phyloP scores from a whole-genome alignment of 140 eudicot genomes.

The Stevia rebaudiana region DNA sequence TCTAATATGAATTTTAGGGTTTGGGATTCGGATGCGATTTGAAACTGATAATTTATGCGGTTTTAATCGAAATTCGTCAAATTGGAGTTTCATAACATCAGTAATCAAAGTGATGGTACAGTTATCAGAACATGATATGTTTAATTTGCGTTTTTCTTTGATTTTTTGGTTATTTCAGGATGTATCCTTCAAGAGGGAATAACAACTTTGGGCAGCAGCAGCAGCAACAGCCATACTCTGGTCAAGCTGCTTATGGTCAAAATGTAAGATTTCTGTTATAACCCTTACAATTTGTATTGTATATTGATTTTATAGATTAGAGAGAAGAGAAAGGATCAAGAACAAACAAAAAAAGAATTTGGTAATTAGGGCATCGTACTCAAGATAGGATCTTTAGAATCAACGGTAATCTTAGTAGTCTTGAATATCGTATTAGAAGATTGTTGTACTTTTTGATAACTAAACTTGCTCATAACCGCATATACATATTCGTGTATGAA shows the following conservation, averaged over 20 bases:
- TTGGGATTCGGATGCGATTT: background rate
- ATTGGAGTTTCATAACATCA: conserved; percentile 2
- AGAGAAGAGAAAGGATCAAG: background rate
- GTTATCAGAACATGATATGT: background rate
- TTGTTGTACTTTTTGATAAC: background rate
- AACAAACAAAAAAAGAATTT: background rate
- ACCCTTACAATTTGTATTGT: background rate
- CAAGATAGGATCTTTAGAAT: background rate
- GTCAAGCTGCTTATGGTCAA: conserved; percentile 69
- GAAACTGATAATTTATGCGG: background rate
- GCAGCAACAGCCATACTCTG: conserved; percentile 44
- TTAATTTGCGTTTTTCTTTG: background rate
- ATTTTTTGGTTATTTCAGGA: background rate
- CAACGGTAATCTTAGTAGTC: background rate
- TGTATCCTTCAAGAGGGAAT: conserved; percentile 74
- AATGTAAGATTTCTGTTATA: conserved; percentile 32
- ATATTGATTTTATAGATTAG: background rate
- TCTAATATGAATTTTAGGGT: conserved; percentile 9
- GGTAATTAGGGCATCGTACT: background rate
- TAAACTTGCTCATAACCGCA: background rate
- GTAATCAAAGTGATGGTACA: background rate
- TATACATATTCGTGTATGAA: background rate
- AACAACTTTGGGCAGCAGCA: conserved; percentile 50
- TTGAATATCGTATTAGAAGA: background rate
- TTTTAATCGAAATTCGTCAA: background rate